Base-by-base conservation (phyloP, 352 stramenopile species). In the Phytopythium cucurbitacearum region DNA sequence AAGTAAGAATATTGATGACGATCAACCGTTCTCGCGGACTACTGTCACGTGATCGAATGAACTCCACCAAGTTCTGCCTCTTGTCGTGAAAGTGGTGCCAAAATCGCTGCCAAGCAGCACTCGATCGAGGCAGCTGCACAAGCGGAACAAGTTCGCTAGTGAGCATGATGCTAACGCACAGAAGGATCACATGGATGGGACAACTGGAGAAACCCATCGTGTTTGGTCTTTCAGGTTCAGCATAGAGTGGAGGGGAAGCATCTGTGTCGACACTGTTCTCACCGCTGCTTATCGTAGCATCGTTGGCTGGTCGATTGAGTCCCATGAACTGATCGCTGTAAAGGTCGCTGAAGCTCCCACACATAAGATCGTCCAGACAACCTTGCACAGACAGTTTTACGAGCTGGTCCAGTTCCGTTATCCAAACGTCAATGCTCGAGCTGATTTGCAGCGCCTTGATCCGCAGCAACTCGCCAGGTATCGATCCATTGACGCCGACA, bases 101-200 rank as follows among this genome's bases (percentile, higher is more conserved):
- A 49, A 86, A 88, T 7, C 43, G 40, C 15, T 60, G 62, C 76
- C 76, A 87, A 1, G 61, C 64, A 12, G 45, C 53, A 34, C 61
- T 66, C 4, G 53, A 67, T n/a, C 71, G 76, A 41, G 80, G 68
- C 3, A 66, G 48, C 35, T 57, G 59, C 3, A 79, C 70, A 32
- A 87, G 60, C 34, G 57, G 39, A 13, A 49, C 71, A 1, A 86
- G 40, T 40, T 88, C 77, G 38, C 69, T 80, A 3, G 77, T 86
- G 34, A 88, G 47, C n/a, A 86, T 39, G 9, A 86, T 66, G 45
- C 80, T 80, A 11, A 78, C 48, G 33, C 76, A 80, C 28, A 90
- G 53, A 10, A 88, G 32, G 7, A 90, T 49, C 0, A 85, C 57
- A 67, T 87, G 70, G 35, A 89, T 52, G 2, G 77, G 80, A 7